phyloP scores from a whole-genome alignment of 2,329 filamentous ascomycete genomes.

The Phialophora macrospora region DNA sequence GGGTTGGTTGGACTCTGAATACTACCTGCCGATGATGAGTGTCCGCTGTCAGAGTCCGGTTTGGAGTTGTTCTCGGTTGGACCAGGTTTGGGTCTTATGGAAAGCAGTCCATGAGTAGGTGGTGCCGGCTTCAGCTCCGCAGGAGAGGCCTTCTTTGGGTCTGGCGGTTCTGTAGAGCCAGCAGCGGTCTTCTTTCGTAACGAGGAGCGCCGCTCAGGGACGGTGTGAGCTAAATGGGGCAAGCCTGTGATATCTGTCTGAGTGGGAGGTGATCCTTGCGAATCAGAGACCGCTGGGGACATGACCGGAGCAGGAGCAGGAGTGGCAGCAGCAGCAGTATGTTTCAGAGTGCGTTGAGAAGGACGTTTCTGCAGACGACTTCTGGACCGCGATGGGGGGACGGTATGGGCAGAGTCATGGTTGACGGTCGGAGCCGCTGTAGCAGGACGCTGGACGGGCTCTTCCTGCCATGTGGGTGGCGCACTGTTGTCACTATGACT shows the following conservation, averaged over 20 bases:
- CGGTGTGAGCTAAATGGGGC: constrained; percentile 20
- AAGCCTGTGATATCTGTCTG: constrained; percentile 21
- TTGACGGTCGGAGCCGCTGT: constrained; percentile 15
- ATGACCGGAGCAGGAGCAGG: constrained; percentile 18
- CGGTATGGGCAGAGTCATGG: constrained; percentile 11
- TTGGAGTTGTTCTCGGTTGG: constrained; percentile 11
- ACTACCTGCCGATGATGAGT: constrained; percentile 11
- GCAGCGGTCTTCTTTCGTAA: constrained; percentile 20
- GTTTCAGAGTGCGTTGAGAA: constrained; percentile 18
- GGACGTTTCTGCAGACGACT: constrained; percentile 26
- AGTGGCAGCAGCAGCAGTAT: constrained; percentile 14
- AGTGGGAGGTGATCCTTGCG: constrained; percentile 1
- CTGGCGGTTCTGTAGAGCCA: constrained; percentile 7
- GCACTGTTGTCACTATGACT: constrained; percentile 14
- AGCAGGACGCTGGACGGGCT: constrained; percentile 4
- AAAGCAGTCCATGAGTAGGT: constrained; percentile 12
- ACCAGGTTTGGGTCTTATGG: constrained; percentile 19
- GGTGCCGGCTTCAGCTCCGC: constrained; percentile 12
- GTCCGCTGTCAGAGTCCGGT: constrained; percentile 12
- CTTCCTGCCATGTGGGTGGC: constrained; percentile 7
- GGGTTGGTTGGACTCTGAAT: constrained; percentile 13
- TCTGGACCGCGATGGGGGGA: constrained; percentile 21
- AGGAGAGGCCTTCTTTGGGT: constrained; percentile 13
- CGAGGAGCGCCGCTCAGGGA: constrained; percentile 27
- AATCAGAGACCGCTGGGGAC: constrained; percentile 8